Evolutionary conservation across 2,329 filamentous ascomycete species (phyloP).

Genomic region (Phialophora chinensis): DNA sequence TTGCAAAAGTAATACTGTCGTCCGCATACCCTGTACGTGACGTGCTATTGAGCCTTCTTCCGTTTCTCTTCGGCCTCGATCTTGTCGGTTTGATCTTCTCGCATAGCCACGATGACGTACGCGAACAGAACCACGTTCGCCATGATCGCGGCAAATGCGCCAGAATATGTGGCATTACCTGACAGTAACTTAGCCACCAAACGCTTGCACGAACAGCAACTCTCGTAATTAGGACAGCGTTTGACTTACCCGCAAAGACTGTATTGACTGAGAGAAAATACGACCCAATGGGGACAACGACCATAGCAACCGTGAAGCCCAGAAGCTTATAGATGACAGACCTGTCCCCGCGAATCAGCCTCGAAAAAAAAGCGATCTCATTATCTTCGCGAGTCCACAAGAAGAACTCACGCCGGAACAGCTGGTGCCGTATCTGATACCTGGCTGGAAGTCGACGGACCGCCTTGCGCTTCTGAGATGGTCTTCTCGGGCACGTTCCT

Average conservation of each 20-base stretch:
- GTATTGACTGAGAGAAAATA: constrained; percentile 82
- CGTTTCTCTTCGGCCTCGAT: constrained; percentile 63
- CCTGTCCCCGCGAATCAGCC: background rate
- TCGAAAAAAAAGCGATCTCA: background rate
- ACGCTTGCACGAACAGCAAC: background rate
- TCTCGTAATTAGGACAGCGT: background rate
- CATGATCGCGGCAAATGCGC: constrained; percentile 81
- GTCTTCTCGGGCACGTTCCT: constrained; percentile 28
- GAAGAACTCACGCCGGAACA: constrained; percentile 72
- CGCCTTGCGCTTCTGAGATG: constrained; percentile 34
- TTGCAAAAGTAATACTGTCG: background rate
- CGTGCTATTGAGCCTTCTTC: constrained; percentile 51
- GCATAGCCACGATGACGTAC: constrained; percentile 92
- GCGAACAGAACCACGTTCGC: constrained; percentile 88
- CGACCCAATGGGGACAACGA: constrained; percentile 81
- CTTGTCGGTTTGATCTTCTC: constrained; percentile 84
- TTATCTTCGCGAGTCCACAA: background rate
- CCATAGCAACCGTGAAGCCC: constrained; percentile 89
- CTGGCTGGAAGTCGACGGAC: constrained; percentile 34
- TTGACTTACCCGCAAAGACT: constrained; percentile 71
- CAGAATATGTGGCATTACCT: constrained; percentile 91
- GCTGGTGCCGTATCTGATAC: constrained; percentile 63
- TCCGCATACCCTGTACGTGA: background rate
- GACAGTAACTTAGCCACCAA: background rate
- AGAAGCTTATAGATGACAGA: constrained; percentile 85